A percentile compares a stretch with the other conserved stretches of the same genome.
These are phyloP conservation scores for Chaetomium sp. DNA, from an alignment of 2,329 filamentous ascomycete species.

Conservation along the genomic window DNA sequence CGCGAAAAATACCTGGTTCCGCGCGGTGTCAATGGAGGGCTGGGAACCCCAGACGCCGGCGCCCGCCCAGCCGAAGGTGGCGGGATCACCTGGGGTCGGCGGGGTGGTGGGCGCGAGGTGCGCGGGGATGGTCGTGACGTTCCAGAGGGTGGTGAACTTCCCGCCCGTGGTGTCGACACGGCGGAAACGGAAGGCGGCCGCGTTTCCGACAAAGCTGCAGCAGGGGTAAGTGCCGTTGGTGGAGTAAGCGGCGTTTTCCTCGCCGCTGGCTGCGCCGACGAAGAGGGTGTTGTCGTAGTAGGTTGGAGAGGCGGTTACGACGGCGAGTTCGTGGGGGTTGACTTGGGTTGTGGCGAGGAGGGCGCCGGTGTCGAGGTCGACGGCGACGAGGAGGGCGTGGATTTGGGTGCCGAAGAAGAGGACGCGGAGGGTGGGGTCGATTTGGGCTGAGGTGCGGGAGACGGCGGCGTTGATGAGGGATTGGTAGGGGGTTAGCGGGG, in stretches of 20 bases:
- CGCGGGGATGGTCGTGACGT: slow-evolving; percentile 4
- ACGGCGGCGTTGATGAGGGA: background rate
- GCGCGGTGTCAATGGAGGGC: slow-evolving; percentile 26
- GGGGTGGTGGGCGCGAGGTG: background rate
- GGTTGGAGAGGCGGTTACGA: slow-evolving; percentile 26
- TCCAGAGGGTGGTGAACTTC: slow-evolving; percentile 16
- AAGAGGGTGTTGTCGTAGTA: slow-evolving; percentile 26
- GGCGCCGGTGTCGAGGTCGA: slow-evolving; percentile 20
- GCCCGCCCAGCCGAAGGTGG: slow-evolving; percentile 23
- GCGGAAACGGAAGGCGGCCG: slow-evolving; percentile 16
- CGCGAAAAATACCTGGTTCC: slow-evolving; percentile 26
- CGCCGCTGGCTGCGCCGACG: slow-evolving; percentile 26
- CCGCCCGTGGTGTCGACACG: slow-evolving; percentile 10
- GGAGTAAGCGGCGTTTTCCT: slow-evolving; percentile 18
- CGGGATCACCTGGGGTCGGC: background rate
- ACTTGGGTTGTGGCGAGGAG: slow-evolving; percentile 22
- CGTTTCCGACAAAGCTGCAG: slow-evolving; percentile 29
- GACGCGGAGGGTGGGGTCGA: slow-evolving; percentile 19
- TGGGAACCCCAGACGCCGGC: slow-evolving; percentile 28
- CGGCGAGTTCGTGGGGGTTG: slow-evolving; percentile 24
- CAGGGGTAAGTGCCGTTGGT: slow-evolving; percentile 23
- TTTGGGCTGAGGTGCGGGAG: slow-evolving; percentile 15
- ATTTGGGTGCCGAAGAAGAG: slow-evolving; percentile 27
- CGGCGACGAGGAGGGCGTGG: slow-evolving; percentile 26
- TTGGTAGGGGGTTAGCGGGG: background rate